Percentiles rank a stretch among this genome's conserved stretches.
phyloP scores from a whole-genome alignment of 306 rosid species.

The Fragaria vesca region DNA sequence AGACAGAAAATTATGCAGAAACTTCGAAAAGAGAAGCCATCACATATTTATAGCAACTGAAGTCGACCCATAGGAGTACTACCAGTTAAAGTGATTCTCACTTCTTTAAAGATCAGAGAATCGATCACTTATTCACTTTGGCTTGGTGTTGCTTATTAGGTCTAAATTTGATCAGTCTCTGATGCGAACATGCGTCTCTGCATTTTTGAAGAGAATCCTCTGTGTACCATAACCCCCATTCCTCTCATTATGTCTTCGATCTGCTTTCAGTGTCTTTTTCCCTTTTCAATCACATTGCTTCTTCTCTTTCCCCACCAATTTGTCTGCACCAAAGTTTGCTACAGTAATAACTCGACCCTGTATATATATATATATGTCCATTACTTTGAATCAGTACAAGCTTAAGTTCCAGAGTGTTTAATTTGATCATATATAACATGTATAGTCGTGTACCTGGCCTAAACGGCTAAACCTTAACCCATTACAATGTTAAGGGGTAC shows the following conservation, averaged over 20 bases:
- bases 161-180: background rate
- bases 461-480: background rate
- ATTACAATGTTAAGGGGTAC: background rate
- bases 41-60: constrained; percentile 22
- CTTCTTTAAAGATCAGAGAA: background rate
- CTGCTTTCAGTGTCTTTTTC: background rate
- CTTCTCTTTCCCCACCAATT: constrained; percentile 10
- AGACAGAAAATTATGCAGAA: constrained; percentile 16
- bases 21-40: constrained; percentile 13
- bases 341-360: background rate
- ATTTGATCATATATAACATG: background rate
- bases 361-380: background rate
- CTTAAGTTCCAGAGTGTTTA: background rate
- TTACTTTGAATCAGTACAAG: background rate
- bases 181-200: constrained; percentile 6
- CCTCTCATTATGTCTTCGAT: constrained; percentile 6
- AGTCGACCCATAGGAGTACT: constrained; percentile 11
- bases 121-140: background rate
- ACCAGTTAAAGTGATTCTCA: background rate
- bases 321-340: constrained; percentile 17
- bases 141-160: background rate
- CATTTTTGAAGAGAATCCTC: background rate
- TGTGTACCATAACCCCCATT: constrained; percentile 13
- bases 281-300: constrained; percentile 14
- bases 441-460: background rate